Conservation (phyloP, 257 asterid species). For the Paraleonurus japonicus region DNA sequence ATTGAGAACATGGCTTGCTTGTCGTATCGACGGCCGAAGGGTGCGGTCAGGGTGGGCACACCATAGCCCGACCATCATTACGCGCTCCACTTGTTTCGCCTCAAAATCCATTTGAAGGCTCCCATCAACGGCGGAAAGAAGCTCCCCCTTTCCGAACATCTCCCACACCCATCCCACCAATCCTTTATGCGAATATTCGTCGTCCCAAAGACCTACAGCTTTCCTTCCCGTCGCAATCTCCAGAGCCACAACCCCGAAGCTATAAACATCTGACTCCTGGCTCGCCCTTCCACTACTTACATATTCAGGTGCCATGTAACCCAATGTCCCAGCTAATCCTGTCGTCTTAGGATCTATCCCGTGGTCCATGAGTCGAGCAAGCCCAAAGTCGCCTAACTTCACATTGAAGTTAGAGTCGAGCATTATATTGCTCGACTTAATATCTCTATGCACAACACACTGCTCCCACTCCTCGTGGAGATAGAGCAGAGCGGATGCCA, state of each 20-base stretch:
- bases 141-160: not conserved
- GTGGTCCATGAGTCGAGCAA: not conserved
- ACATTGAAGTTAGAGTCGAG: not conserved
- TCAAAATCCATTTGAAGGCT: not conserved
- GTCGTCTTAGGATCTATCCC: not conserved
- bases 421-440: not conserved
- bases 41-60: not conserved
- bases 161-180: not conserved
- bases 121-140: not conserved
- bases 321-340: not conserved
- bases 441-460: constrained; percentile 5
- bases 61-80: not conserved
- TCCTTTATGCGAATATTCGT: not conserved
- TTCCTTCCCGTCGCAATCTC: not conserved
- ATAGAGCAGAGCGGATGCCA: constrained; percentile 34
- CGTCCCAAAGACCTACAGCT: not conserved
- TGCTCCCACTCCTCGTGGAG: constrained; percentile 21
- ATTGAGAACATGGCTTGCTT: not conserved
- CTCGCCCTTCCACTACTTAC: not conserved
- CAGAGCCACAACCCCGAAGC: not conserved
- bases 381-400: not conserved
- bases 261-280: not conserved
- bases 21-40: not conserved
- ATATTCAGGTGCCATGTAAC: not conserved
- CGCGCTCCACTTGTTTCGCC: not conserved